These are phyloP conservation scores for Tarenaya hassleriana DNA, from an alignment of 345 rosid species.

Conservation along the genomic window DNA sequence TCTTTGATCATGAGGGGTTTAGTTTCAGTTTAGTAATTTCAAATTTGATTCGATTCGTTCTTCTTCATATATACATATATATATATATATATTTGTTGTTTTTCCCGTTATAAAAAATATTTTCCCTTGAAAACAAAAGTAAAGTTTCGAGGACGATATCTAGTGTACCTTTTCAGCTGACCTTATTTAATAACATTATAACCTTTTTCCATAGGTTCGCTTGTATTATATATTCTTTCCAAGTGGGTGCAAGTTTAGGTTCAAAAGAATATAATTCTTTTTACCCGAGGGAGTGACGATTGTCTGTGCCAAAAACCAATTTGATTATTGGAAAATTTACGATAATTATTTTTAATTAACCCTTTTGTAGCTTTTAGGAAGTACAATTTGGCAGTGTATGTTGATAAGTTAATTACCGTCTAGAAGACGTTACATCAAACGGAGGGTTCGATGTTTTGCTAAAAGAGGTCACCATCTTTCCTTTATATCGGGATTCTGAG, in stretches of 20 bases:
- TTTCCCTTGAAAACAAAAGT: background rate
- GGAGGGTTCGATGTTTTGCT: conserved; percentile 14
- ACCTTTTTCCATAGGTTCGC: conserved; percentile 18
- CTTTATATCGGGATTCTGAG: too few relatives aligned
- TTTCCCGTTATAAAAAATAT: background rate
- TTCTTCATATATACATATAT: too few relatives aligned
- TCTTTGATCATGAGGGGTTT: too few relatives aligned
- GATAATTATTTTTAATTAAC: conserved; percentile 2
- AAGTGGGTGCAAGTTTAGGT: conserved; percentile 35
- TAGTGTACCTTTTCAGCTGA: conserved; percentile 26
- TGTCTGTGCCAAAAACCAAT: conserved; percentile 22
- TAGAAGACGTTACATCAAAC: conserved; percentile 29
- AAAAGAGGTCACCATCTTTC: too few relatives aligned
- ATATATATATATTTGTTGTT: too few relatives aligned
- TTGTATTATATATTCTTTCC: conserved; percentile 26
- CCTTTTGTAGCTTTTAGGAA: conserved; percentile 12
- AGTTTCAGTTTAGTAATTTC: too few relatives aligned
- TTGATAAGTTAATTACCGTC: conserved; percentile 28
- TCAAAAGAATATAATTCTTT: conserved; percentile 12
- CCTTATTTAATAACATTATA: conserved; percentile 19
- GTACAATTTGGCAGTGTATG: conserved; percentile 22
- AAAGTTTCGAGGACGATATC: conserved; percentile 8
- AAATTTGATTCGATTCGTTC: too few relatives aligned
- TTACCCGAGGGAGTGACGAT: conserved; percentile 17
- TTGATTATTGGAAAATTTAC: conserved; percentile 9